Base-by-base conservation (phyloP, 352 stramenopile genomes). In the Globisporangium barbulae region DNA sequence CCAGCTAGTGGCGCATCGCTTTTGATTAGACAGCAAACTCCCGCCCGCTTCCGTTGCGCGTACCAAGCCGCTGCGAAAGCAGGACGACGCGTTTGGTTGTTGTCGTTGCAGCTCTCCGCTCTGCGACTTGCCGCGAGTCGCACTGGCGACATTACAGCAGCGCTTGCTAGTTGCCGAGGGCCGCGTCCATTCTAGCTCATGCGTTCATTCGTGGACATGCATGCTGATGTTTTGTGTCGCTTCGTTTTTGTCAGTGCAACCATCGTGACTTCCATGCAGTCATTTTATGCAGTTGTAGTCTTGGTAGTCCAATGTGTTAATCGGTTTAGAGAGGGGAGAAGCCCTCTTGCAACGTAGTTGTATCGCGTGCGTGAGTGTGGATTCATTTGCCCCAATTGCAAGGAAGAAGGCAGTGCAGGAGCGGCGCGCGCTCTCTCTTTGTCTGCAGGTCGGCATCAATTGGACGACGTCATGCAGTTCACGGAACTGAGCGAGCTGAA, bases 401-500 rank as follows among this genome's bases (percentile, higher is more conserved):
- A 21, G 41, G 41, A 37, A 33, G 49, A 15, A 55, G 8, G 49
- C 25, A 4, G 13, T 15, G 10, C n/a, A 21, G 25, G 5, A 41
- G 22, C 15, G 25, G 30, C 21, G 15, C 13, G 22, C 28, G 10
- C 35, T 17, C n/a, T 60, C 28, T 25, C 37, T 61, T 10, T 10
- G 10, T 13, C 21, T 61, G 39, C 6, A 21, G 39, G 31, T 19
- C 15, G 25, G 28, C 9, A 21, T 37, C 19, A 22, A 37, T n/a
- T 21, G 5, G 25, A 37, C 15, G 57, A 4, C 33, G 53, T 47
- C 41, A 96, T 96, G 88, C 88, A 96, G 85, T 92, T 96, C 61
- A 93, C 88, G 22, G 88, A 96, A 76, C 73, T 94, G 49, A 96
- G 88, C 60, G 88, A 96, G 71, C 72, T 96, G 5, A 91, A 90